Percentiles rank a stretch among this genome's conserved stretches.
Evolutionary conservation across 257 asterid genomes (phyloP).

Genomic region (Gentiana straminea): DNA sequence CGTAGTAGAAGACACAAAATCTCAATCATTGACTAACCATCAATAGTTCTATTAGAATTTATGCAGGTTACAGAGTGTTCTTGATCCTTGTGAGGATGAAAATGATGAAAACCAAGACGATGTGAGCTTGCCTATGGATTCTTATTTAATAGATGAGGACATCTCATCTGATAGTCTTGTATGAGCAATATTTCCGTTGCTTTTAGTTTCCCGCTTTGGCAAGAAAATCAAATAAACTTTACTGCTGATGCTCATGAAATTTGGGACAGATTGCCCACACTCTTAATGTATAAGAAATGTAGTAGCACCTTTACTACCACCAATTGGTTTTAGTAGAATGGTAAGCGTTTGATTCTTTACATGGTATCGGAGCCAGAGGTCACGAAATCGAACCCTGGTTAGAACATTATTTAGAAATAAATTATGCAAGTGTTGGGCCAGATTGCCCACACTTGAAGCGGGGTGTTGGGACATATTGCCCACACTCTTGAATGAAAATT

Average conservation of each 20-base stretch:
- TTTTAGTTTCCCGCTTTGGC: constrained; percentile 7
- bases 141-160: constrained; percentile 38
- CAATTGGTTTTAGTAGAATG: too few relatives aligned
- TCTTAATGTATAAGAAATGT: too few relatives aligned
- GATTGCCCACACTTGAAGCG: too few relatives aligned
- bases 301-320: too few relatives aligned
- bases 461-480: too few relatives aligned
- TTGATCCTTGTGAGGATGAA: constrained; percentile 94
- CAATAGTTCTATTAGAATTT: constrained; percentile 8
- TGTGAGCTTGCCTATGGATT: constrained; percentile 59
- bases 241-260: constrained; percentile 4
- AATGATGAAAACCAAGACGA: constrained; percentile 54
- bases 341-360: too few relatives aligned
- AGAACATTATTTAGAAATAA: too few relatives aligned
- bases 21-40: constrained; percentile 7
- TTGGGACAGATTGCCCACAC: background rate
- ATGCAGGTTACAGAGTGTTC: constrained; percentile 83
- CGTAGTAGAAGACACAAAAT: constrained; percentile 4
- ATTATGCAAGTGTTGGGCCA: too few relatives aligned
- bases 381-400: too few relatives aligned
- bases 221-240: background rate
- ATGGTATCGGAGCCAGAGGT: too few relatives aligned
- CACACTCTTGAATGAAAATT: too few relatives aligned
- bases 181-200: constrained; percentile 10
- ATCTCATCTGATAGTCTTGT: constrained; percentile 78